Percentiles rank a stretch among this genome's conserved stretches.
These are phyloP conservation scores for Suillus tomentosus DNA, from an alignment of 768 basidiomycete species.

Conservation along the genomic window DNA sequence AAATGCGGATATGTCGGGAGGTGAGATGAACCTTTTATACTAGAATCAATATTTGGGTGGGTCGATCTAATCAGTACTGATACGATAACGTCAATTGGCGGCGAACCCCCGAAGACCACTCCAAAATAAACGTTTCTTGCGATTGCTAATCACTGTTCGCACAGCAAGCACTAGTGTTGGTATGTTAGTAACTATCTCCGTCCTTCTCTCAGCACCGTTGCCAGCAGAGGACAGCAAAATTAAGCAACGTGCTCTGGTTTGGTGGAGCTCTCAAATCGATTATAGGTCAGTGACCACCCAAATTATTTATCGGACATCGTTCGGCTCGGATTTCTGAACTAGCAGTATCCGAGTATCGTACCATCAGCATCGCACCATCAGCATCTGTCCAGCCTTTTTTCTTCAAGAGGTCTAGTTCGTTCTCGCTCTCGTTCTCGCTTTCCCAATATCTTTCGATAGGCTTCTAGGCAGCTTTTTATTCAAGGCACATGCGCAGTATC, in stretches of 20 bases:
- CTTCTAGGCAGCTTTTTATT: neutral
- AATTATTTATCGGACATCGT: constrained; percentile 15
- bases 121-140: neutral
- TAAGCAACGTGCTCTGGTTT: constrained; percentile 15
- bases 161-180: neutral
- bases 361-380: constrained; percentile 11
- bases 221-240: neutral
- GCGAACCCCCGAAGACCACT: neutral
- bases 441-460: neutral
- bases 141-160: neutral
- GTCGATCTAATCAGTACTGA: constrained; percentile 8
- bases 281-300: neutral
- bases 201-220: neutral
- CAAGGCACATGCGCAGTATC: too few species aligned
- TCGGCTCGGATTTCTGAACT: constrained; percentile 10
- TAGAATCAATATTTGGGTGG: constrained; percentile 3
- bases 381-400: neutral
- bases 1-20: constrained; percentile 8
- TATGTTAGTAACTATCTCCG: neutral
- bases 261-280: neutral
- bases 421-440: neutral
- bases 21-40: constrained; percentile 27
- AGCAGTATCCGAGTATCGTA: neutral
- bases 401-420: neutral
- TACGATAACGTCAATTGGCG: neutral